Conservation (phyloP, 441 rosid genomes). For the Pelargonium cotyledonis region DNA sequence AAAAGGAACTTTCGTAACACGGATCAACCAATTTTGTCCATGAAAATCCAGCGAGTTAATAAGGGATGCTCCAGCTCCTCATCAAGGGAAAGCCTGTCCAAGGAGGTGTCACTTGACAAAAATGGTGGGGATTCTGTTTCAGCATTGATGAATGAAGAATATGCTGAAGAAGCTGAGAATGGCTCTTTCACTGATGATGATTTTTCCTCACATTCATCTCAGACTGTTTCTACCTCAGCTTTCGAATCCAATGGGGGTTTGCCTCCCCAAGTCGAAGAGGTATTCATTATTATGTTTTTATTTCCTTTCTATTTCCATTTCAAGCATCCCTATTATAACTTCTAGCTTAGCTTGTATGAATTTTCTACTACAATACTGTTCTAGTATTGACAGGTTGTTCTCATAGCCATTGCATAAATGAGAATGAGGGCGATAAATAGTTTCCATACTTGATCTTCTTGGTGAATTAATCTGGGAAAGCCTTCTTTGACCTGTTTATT, state of each 20-base stretch:
- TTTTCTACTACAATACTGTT: constrained; percentile 8
- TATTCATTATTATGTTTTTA: constrained; percentile 16
- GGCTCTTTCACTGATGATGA: constrained; percentile 71
- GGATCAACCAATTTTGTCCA: constrained; percentile 61
- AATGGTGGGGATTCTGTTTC: constrained; percentile 60
- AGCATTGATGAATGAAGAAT: constrained; percentile 66
- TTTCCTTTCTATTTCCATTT: constrained; percentile 8
- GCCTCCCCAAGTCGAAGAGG: constrained; percentile 46
- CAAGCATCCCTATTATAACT: background rate
- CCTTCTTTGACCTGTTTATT: background rate
- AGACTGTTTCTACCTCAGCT: constrained; percentile 41
- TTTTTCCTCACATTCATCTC: constrained; percentile 71
- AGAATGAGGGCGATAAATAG: constrained; percentile 1
- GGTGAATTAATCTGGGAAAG: background rate
- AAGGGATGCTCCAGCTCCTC: constrained; percentile 41
- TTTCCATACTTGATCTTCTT: background rate
- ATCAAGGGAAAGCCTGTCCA: constrained; percentile 31
- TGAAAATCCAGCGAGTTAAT: constrained; percentile 52
- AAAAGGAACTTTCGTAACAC: constrained; percentile 70
- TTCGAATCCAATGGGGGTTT: constrained; percentile 41
- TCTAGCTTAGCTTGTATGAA: constrained; percentile 7
- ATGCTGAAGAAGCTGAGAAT: constrained; percentile 73
- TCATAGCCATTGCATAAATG: background rate
- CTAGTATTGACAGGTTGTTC: background rate
- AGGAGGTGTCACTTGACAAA: constrained; percentile 34